These are phyloP conservation scores for Pleodorina starrii DNA, from an alignment of 139 green algal species.

Conservation along the genomic window DNA sequence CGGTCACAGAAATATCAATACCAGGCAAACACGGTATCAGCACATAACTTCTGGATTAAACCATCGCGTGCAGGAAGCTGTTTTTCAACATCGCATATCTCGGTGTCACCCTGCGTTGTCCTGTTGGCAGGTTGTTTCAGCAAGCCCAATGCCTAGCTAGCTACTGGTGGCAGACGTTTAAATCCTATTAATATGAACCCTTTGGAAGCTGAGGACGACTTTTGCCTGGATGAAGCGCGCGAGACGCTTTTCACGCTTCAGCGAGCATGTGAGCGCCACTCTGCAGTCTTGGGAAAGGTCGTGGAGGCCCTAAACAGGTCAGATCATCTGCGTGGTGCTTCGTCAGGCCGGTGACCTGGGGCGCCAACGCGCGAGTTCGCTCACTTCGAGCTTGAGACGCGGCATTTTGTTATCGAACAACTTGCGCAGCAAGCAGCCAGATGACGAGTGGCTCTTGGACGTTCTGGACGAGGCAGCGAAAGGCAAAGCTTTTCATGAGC, in stretches of 20 bases:
- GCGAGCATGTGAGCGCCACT: slow-evolving; percentile 50
- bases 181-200: no score
- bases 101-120: no score
- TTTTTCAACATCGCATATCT: no score
- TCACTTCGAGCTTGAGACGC: no score
- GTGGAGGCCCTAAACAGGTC: slow-evolving; percentile 46
- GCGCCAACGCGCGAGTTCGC: no score
- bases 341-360: background rate
- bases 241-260: slow-evolving; percentile 28
- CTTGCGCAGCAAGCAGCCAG: slow-evolving; percentile 6
- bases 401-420: background rate
- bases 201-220: slow-evolving; percentile 6
- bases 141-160: no score
- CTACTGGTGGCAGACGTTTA: no score
- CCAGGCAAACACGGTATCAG: no score
- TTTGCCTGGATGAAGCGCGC: slow-evolving; percentile 31
- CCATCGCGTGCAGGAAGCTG: no score
- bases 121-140: no score
- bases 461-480: slow-evolving; percentile 56
- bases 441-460: slow-evolving; percentile 21
- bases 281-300: slow-evolving; percentile 20
- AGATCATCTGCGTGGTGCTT: background rate
- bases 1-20: no score
- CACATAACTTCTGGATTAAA: no score
- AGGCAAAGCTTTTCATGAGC: slow-evolving; percentile 44